Evolutionary conservation across 2,329 filamentous ascomycete genomes (phyloP).

Genomic region (Pseudogymnoascus sp.): DNA sequence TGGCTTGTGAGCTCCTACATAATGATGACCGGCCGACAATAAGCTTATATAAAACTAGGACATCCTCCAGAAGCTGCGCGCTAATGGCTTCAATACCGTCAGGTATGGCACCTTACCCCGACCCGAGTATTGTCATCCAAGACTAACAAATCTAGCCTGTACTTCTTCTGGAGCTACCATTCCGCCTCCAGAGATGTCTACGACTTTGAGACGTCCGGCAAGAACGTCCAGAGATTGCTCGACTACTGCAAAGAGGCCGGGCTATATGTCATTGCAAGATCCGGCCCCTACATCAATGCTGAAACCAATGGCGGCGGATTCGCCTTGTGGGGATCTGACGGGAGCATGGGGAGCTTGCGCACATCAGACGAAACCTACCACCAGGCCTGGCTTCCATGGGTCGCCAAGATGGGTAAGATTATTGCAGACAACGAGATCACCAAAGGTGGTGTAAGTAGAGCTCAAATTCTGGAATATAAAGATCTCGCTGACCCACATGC

Average conservation of each 20-base stretch:
- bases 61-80: constrained; percentile 45
- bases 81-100: constrained; percentile 44
- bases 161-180: constrained; percentile 44
- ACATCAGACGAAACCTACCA: constrained; percentile 37
- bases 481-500: neutral
- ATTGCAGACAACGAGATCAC: constrained; percentile 42
- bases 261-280: constrained; percentile 41
- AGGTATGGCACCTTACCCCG: constrained; percentile 25
- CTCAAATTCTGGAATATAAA: neutral
- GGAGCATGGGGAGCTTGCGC: constrained; percentile 35
- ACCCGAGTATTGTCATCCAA: neutral
- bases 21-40: neutral
- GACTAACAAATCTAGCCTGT: constrained; percentile 27
- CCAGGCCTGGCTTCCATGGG: constrained; percentile 39
- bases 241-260: constrained; percentile 43
- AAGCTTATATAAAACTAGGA: constrained; percentile 27
- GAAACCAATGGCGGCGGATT: constrained; percentile 41
- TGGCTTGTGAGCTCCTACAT: constrained; percentile 31
- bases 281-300: constrained; percentile 44
- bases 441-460: constrained; percentile 32
- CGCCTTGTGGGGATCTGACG: constrained; percentile 38
- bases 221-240: constrained; percentile 41
- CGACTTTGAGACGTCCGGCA: constrained; percentile 42
- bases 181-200: constrained; percentile 35
- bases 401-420: constrained; percentile 36